Conservation (phyloP, 2,329 filamentous ascomycete genomes). For the Diplodia sapinea region DNA sequence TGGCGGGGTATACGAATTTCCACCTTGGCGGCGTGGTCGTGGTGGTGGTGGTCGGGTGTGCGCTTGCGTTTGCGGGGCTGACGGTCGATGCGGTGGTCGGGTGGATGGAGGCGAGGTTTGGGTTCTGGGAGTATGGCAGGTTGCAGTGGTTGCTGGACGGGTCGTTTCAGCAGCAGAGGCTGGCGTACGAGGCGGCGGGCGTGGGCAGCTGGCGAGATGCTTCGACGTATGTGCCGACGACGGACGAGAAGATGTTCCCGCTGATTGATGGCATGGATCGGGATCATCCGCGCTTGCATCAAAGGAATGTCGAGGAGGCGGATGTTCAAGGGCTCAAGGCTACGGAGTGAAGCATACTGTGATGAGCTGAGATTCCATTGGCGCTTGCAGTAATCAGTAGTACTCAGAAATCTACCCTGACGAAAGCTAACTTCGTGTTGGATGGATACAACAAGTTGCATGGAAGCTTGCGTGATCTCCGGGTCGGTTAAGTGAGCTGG, state of each 20-base stretch:
- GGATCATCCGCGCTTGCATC: background rate
- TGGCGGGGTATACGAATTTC: background rate
- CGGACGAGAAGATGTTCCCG: slow-evolving; percentile 1
- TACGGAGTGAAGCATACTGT: too few species aligned
- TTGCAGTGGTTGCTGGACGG: slow-evolving; percentile 11
- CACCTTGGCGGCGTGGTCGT: background rate
- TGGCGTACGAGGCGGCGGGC: background rate
- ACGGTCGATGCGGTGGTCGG: background rate
- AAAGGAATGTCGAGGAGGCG: background rate
- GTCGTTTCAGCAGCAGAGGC: slow-evolving; percentile 3
- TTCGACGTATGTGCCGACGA: background rate
- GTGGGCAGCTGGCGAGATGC: background rate
- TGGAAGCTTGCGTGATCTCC: too few species aligned
- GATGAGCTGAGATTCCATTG: background rate
- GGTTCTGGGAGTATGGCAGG: background rate
- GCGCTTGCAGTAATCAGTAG: too few species aligned
- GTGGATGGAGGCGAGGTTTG: background rate
- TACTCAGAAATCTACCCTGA: too few species aligned
- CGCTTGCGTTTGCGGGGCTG: background rate
- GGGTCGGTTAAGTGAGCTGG: too few species aligned
- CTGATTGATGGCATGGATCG: slow-evolving; percentile 7
- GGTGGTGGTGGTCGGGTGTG: background rate
- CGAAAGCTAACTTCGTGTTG: too few species aligned
- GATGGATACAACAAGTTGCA: too few species aligned
- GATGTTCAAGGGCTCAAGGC: background rate